phyloP scores from a whole-genome alignment of 139 green algal genomes.

The Coelastrella sp. region DNA sequence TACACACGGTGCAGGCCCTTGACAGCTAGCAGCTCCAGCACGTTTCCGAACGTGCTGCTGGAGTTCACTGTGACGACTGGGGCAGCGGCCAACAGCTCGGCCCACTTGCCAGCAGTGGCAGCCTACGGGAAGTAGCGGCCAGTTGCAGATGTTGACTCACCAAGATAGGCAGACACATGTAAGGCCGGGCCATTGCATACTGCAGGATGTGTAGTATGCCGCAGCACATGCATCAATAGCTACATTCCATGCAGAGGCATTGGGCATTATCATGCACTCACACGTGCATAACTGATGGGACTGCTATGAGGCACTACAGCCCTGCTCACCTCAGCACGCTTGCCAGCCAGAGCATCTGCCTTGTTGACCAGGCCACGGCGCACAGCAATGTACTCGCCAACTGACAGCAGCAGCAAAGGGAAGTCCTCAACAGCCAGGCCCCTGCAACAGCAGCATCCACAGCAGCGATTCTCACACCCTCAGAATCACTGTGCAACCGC shows the following conservation, averaged over 20 bases:
- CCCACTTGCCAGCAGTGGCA: conserved; percentile 16
- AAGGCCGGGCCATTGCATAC: too few species aligned
- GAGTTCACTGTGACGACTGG: conserved; percentile 27
- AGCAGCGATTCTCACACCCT: too few species aligned
- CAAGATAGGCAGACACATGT: too few species aligned
- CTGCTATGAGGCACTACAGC: background rate
- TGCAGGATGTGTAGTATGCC: too few species aligned
- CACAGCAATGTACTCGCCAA: conserved; percentile 39
- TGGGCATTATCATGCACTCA: too few species aligned
- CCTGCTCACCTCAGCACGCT: conserved; percentile 31
- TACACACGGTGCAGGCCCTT: conserved; percentile 65
- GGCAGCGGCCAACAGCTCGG: background rate
- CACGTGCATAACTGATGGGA: too few species aligned
- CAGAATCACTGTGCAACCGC: background rate
- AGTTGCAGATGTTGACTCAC: too few species aligned
- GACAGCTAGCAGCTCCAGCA: conserved; percentile 35
- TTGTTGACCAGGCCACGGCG: conserved; percentile 39
- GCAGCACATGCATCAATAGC: too few species aligned
- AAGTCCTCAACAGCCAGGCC: conserved; percentile 39
- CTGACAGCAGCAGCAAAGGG: conserved; percentile 48
- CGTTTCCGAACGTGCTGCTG: conserved; percentile 28
- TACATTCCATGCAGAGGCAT: too few species aligned
- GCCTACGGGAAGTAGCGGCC: background rate
- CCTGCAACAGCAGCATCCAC: background rate
- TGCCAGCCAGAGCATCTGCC: conserved; percentile 43